Base-by-base conservation (phyloP, 1,139 yeast genomes). In the Debaryomyces robertsiae region DNA sequence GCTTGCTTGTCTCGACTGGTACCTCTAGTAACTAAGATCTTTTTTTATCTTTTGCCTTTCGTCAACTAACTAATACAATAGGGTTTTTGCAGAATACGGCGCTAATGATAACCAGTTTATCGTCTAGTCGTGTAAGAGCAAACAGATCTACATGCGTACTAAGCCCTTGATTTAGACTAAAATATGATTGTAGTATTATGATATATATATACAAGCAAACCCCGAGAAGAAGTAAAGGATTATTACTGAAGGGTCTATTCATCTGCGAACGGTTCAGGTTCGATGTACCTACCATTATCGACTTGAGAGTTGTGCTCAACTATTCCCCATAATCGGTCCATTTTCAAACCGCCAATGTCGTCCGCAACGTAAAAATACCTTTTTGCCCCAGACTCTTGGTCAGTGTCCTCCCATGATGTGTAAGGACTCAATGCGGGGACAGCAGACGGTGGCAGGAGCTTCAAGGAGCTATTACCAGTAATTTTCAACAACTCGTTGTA, bases 311-410 rank as follows among this genome's bases (percentile, higher is more conserved):
- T 80, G 40, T 67, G 68, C 58, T 87, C 95, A 4, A 84, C 78
- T 13, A 85, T 76, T 1, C 93, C 90, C 93, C 95, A 83, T 3
- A 87, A 58, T 41, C 95, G 67, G 53, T 87, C 95, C 95, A 87
- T 87, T 49, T 80, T 80, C 55, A 84, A 66, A 1, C 95, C 95
- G 2, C 95, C 94, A 33, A 84, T 70, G 48, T 86, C 84, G 54
- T 87, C 95, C 6, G 75, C 78, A 3, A 87, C 76, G 51, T 81
- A 84, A 58, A 72, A 79, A 27, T 67, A 63, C 46, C 71, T 65
- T 42, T 53, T 63, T 33, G 57, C 48, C 1, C 68, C 65, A 1
- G 67, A 55, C 17, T 67, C 63, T 4, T 63, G 56, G 28, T 73
- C 75, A 10, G 50, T 54, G 32, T 75, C 75, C 34, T 74, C 67